Evolutionary conservation across 768 basidiomycete genomes (phyloP).

Genomic region (Tricholoma sp.): DNA sequence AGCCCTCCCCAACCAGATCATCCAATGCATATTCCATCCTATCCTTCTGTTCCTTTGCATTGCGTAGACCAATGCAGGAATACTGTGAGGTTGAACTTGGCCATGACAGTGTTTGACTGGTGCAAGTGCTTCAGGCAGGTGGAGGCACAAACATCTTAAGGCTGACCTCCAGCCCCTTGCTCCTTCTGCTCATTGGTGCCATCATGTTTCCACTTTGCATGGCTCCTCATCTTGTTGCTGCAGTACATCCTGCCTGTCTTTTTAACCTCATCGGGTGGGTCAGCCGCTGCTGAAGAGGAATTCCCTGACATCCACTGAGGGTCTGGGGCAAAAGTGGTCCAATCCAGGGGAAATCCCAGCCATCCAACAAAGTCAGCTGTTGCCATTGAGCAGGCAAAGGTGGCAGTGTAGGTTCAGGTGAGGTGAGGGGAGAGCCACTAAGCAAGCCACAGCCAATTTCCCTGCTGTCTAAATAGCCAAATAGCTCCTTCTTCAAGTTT

Average conservation of each 20-base stretch:
- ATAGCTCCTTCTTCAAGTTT: too few species aligned
- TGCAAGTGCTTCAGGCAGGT: neutral
- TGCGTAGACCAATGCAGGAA: neutral
- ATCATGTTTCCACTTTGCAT: neutral
- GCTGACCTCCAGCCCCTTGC: neutral
- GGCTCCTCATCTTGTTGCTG: neutral
- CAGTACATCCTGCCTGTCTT: neutral
- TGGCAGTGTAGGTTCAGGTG: too few species aligned
- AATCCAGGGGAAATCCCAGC: too few species aligned
- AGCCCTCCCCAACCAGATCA: neutral
- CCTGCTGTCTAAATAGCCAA: too few species aligned
- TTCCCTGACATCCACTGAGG: too few species aligned
- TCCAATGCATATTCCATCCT: neutral
- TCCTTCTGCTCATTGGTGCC: neutral
- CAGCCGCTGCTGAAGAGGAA: too few species aligned
- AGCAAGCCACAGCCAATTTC: too few species aligned
- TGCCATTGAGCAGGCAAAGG: too few species aligned
- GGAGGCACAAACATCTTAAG: neutral
- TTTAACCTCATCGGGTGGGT: too few species aligned
- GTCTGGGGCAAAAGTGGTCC: too few species aligned
- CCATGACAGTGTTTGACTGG: neutral
- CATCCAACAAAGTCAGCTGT: too few species aligned
- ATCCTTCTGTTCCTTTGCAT: neutral
- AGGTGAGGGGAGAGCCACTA: too few species aligned
- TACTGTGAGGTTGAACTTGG: neutral